Conservation (phyloP, 1,139 yeast species). For the Eremothecium coryli region DNA sequence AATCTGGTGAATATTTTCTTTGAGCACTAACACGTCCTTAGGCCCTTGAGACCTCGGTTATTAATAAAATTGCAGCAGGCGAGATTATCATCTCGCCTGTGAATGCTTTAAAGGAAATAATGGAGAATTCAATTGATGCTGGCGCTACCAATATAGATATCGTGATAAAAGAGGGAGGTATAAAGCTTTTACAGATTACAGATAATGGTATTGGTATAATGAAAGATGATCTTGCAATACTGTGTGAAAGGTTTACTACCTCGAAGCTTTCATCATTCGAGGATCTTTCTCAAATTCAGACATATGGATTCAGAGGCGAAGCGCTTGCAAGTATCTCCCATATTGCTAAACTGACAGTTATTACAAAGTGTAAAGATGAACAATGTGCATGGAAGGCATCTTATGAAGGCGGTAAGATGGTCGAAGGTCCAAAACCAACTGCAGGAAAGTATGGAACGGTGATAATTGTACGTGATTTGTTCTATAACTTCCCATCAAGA, state of each 20-base stretch:
- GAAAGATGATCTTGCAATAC: constrained; percentile 46
- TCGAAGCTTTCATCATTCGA: constrained; percentile 50
- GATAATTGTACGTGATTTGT: constrained; percentile 76
- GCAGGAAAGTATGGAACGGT: constrained; percentile 91
- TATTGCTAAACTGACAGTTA: constrained; percentile 59
- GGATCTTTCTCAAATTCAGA: constrained; percentile 42
- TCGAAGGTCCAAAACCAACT: constrained; percentile 52
- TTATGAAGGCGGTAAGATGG: constrained; percentile 55
- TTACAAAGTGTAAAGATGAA: constrained; percentile 56
- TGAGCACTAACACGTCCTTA: not conserved
- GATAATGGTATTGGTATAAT: constrained; percentile 76
- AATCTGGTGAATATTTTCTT: not conserved
- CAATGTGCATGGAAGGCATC: constrained; percentile 60
- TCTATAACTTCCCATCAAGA: constrained; percentile 81
- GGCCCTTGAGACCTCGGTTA: constrained; percentile 39
- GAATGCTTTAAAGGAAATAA: constrained; percentile 67
- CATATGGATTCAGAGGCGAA: constrained; percentile 79
- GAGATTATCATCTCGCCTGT: constrained; percentile 92
- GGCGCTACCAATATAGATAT: constrained; percentile 54
- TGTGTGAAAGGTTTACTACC: constrained; percentile 63
- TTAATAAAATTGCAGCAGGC: constrained; percentile 93
- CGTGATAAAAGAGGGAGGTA: constrained; percentile 55
- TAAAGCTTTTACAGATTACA: constrained; percentile 49
- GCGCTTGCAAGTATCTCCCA: constrained; percentile 67
- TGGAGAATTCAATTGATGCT: constrained; percentile 79